Evolutionary conservation across 257 asterid species (phyloP), one percentile per base, ranked within the genome.

Genomic region (Knoxia roxburghii): DNA sequence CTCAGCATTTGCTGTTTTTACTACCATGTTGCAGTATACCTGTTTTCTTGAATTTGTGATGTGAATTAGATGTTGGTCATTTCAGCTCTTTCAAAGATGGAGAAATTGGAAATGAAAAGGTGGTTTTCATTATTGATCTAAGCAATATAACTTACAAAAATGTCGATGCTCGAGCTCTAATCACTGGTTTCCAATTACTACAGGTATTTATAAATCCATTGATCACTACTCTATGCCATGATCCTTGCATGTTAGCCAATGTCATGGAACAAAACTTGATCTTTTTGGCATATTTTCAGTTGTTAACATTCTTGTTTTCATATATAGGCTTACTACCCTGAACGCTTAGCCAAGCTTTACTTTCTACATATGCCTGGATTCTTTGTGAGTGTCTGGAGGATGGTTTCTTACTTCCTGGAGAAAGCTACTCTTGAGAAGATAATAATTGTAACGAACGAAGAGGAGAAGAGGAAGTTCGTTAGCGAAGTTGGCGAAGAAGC

Each of bases 351-450:
- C 68, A 72, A 82, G 84, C 75, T 73, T 18, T 90, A 84, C 81
- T 56, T 88, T 9, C 54, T 86, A 49, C 68, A 88, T 77, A 86
- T 90, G 96, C 95, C 95, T 1, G 81, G 81, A 15, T 88, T 90
- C 77, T 88, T 90, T 67, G 95, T 83, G 57, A 71, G 83, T 15
- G 75, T 86, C 21, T 88, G 97, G 97, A 85, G 65, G 79, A 41
- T 86, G 20, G 67, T 90, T 73, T 86, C 90, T 9, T 85, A 84
- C 64, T 84, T 85, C 60, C 83, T 88, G 33, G 96, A 90, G 61
- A 85, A 85, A 70, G 85, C 86, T 70, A 90, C 92, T 53, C 68
- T 73, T 23, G 84, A 83, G 37, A 90, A 88, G 95, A 92, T 90
- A 76, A 78, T 82, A 58, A 82, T 83, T 5, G 90, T 88, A 68